phyloP scores from a whole-genome alignment of 202 grass and related monocot species.

The Dendrocalamus latiflorus region DNA sequence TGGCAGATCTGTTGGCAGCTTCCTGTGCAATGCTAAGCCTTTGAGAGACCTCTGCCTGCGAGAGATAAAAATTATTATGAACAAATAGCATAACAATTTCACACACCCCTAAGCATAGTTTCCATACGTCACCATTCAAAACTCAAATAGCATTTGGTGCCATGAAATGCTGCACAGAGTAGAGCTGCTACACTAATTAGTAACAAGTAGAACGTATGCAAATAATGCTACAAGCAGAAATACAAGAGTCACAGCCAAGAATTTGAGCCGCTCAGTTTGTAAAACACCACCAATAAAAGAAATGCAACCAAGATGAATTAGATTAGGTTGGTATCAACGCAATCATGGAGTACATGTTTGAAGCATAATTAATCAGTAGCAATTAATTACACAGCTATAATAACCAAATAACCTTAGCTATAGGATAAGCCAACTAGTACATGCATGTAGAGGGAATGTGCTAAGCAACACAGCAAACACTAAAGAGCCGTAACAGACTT shows the following conservation, averaged over 20 bases:
- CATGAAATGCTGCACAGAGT: background rate
- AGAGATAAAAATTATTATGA: slow-evolving; percentile 23
- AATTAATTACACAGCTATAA: too few relatives aligned
- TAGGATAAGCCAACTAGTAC: too few relatives aligned
- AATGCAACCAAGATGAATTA: slow-evolving; percentile 3
- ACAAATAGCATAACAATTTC: background rate
- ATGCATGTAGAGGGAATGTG: too few relatives aligned
- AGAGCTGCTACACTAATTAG: background rate
- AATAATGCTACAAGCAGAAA: background rate
- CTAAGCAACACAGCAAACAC: too few relatives aligned
- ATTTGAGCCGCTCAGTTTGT: background rate
- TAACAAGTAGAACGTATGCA: background rate
- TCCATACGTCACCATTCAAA: background rate
- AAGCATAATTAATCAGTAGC: background rate
- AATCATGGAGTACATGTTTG: background rate
- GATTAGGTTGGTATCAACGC: background rate
- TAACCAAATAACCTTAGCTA: too few relatives aligned
- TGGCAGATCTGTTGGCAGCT: slow-evolving; percentile 48
- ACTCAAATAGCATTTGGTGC: too few relatives aligned
- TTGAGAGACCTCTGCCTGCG: slow-evolving; percentile 85
- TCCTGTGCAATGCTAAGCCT: slow-evolving; percentile 82
- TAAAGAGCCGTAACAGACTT: too few relatives aligned
- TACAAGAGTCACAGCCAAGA: background rate
- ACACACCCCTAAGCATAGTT: background rate
- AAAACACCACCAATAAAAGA: too few relatives aligned